These are phyloP conservation scores for Daldinia sp. DNA, from an alignment of 2,329 filamentous ascomycete genomes.

Conservation along the genomic window DNA sequence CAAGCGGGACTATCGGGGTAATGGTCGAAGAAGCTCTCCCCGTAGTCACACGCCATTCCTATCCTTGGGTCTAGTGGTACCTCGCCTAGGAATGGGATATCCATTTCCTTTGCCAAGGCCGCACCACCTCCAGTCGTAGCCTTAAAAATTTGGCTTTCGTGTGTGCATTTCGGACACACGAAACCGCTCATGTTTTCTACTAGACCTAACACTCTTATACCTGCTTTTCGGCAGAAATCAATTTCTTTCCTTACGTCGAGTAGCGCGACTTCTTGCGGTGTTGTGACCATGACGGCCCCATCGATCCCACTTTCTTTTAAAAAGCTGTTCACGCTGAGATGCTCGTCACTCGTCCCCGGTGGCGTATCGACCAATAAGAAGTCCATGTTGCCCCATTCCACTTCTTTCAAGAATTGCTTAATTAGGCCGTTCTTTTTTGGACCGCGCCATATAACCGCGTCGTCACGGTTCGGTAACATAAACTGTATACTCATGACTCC, in stretches of 20 bases:
- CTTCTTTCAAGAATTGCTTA: conserved; percentile 97
- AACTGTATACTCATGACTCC: conserved; percentile 98
- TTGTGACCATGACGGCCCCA: conserved; percentile 91
- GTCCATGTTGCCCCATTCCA: conserved; percentile 96
- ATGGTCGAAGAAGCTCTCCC: conserved; percentile 94
- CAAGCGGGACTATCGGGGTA: conserved; percentile 95
- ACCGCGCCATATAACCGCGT: conserved; percentile 96
- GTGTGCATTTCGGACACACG: conserved; percentile 90
- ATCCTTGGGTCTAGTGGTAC: conserved; percentile 94
- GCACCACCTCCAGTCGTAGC: conserved; percentile 89
- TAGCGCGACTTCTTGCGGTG: conserved; percentile 91
- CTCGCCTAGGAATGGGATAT: conserved; percentile 85
- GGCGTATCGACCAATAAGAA: conserved; percentile 95
- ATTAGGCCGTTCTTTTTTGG: conserved; percentile 99
- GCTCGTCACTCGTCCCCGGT: conserved; percentile 93
- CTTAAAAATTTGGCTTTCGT: conserved; percentile 84
- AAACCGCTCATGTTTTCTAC: conserved; percentile 99
- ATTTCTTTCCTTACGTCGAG: conserved; percentile 97
- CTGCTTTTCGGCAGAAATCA: conserved; percentile 95
- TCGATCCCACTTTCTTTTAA: conserved; percentile 91
- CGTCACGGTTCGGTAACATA: conserved; percentile 92
- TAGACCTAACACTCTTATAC: conserved; percentile 84
- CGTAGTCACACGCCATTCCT: conserved; percentile 95
- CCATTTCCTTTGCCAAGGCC: conserved; percentile 83
- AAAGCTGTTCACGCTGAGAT: conserved; percentile 91